Evolutionary conservation across 2,329 filamentous ascomycete genomes (phyloP).

Genomic region (Xylariaceae sp.): DNA sequence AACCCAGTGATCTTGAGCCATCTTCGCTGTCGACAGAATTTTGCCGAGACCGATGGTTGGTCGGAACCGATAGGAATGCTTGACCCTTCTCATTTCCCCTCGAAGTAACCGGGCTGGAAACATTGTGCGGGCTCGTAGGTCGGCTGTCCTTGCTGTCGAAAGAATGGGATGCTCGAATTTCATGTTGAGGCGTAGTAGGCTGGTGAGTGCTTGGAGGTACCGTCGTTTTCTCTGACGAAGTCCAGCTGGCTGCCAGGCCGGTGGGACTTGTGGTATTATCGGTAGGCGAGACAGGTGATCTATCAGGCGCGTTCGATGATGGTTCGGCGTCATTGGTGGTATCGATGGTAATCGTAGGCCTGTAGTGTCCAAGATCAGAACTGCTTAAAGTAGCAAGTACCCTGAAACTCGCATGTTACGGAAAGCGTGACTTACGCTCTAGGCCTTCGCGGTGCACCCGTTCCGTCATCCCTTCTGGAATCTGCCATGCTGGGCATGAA

Average conservation of each 20-base stretch:
- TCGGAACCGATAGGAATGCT: conserved; percentile 63
- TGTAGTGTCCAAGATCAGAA: conserved; percentile 11
- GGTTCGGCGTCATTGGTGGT: conserved; percentile 28
- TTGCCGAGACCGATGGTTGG: conserved; percentile 56
- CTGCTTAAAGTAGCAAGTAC: not conserved
- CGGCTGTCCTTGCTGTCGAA: conserved; percentile 61
- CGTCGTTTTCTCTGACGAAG: conserved; percentile 19
- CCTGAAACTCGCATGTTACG: not conserved
- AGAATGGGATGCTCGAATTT: conserved; percentile 52
- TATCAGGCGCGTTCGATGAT: conserved; percentile 16
- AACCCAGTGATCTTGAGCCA: conserved; percentile 50
- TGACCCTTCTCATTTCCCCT: conserved; percentile 41
- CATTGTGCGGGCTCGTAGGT: conserved; percentile 69
- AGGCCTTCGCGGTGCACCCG: not conserved
- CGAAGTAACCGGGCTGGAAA: conserved; percentile 54
- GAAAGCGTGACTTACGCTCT: conserved; percentile 5
- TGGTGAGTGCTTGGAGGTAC: conserved; percentile 13
- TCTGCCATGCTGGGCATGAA: not conserved
- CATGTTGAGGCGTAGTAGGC: conserved; percentile 26
- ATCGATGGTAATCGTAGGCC: conserved; percentile 34
- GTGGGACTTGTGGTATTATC: conserved; percentile 25
- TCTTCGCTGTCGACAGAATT: conserved; percentile 68
- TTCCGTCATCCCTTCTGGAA: not conserved
- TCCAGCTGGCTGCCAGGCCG: conserved; percentile 19
- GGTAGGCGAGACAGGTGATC: conserved; percentile 20